Evolutionary conservation across 208 protist species (phyloP), one percentile per base, ranked within the genome.

Genomic region (Phytomonas sp.): DNA sequence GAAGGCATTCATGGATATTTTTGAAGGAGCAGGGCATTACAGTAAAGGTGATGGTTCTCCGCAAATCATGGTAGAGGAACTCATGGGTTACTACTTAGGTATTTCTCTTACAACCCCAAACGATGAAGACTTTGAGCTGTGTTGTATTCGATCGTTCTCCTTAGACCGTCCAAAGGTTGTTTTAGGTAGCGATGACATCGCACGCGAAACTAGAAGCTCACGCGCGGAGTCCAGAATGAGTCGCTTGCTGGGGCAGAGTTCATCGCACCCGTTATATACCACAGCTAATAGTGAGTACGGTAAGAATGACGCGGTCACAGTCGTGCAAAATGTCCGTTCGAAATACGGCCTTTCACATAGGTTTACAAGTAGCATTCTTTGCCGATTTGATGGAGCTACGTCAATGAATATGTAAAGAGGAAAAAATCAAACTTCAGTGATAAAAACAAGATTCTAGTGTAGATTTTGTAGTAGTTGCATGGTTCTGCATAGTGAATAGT

Each of bases 361-460:
- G 66, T 95, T 95, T 68, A 92, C 87, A n/a, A 82, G 80, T 29
- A 85, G 81, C 56, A 66, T 76, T 26, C 75, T 75, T 31, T 61
- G 68, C n/a, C 73, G 69, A 60, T 72, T 68, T 40, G 79, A 78
- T 5, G 84, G 87, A 0, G 83, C 85, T n/a, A 95, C 85, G 0
- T 80, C 85, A 30, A 95, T 95, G 90, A 95, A 95, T 72, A 95
- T 95, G 87, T 95, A 87, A 76, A 64, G 32, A 62, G 43, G 17
- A 46, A 32, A 67, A 26, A 23, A 26, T 20, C 3, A 26, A 56
- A 56, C 20, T 56, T 56, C 20, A 56, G 26, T 26, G 0, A 11
- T 0, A 23, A 23, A 5, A 23, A 26, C 3, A 56, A 26, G 20
- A 56, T 6, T 5, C 20, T 56, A 26, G 20, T 7, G 26, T 26